Evolutionary conservation across 2,329 filamentous ascomycete species (phyloP).

Genomic region (Hypoxylon sp.): DNA sequence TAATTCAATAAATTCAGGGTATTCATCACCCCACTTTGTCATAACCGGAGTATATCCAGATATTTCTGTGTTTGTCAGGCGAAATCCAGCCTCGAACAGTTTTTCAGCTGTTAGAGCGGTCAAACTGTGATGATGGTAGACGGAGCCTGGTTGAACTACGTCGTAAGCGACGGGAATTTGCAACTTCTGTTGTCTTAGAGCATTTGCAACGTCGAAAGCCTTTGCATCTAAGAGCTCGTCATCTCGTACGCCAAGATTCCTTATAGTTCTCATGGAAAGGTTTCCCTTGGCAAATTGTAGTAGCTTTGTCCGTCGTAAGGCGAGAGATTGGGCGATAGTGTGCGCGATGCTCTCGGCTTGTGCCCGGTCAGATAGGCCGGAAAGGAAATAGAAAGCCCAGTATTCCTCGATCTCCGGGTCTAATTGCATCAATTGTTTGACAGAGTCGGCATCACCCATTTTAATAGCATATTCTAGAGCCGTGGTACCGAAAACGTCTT

Average conservation of each 20-base stretch:
- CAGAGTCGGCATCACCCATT: not conserved
- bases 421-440: not conserved
- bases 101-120: not conserved
- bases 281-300: not conserved
- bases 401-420: too few relatives aligned
- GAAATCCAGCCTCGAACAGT: slow-evolving; percentile 14
- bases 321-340: not conserved
- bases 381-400: too few relatives aligned
- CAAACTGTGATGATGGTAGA: not conserved
- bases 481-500: not conserved
- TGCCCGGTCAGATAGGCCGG: too few relatives aligned
- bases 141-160: not conserved
- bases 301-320: not conserved
- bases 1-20: not conserved
- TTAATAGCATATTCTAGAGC: not conserved
- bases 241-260: not conserved
- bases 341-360: not conserved
- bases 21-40: not conserved
- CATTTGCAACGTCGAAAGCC: not conserved
- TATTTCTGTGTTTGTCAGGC: not conserved
- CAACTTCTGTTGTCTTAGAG: not conserved
- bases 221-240: not conserved
- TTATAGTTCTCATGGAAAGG: not conserved
- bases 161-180: not conserved
- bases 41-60: not conserved